These are phyloP conservation scores for Noccaea bulbosa DNA, from an alignment of 345 rosid species.

Conservation along the genomic window DNA sequence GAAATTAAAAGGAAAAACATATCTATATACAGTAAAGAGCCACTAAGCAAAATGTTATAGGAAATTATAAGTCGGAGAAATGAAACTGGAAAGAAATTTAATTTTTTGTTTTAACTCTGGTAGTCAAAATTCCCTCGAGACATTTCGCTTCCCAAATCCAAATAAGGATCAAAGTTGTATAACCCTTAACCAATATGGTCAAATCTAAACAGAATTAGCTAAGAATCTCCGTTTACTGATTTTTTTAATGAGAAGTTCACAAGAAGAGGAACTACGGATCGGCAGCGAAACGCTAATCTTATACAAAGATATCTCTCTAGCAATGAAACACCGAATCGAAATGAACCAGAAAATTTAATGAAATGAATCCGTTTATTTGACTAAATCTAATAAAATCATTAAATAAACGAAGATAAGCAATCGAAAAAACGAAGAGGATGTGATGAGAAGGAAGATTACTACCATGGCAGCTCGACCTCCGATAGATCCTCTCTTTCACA, in stretches of 20 bases:
- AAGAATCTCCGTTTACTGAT: not conserved
- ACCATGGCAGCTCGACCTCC: slow-evolving; percentile 47
- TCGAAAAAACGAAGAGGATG: not conserved
- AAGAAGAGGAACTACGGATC: slow-evolving; percentile 2
- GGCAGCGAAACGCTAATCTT: slow-evolving; percentile 13
- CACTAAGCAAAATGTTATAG: not conserved
- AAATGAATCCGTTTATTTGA: not conserved
- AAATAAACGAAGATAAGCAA: slow-evolving; percentile 5
- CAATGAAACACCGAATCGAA: slow-evolving; percentile 22
- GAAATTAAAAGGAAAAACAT: slow-evolving; percentile 18
- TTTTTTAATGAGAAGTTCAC: not conserved
- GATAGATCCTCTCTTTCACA: slow-evolving; percentile 33
- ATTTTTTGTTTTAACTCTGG: too few species aligned
- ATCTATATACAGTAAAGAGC: not conserved
- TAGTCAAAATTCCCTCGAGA: too few species aligned
- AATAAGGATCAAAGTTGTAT: slow-evolving; percentile 19
- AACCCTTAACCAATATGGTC: slow-evolving; percentile 1
- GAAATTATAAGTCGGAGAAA: not conserved
- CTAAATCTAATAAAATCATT: slow-evolving; percentile 4
- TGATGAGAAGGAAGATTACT: slow-evolving; percentile 2
- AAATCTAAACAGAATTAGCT: not conserved
- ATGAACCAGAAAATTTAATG: not conserved
- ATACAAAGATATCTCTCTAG: slow-evolving; percentile 11
- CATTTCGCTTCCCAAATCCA: slow-evolving; percentile 20
- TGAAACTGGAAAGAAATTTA: not conserved